Base-by-base conservation (phyloP, 2,329 filamentous ascomycete genomes). In the Talaromyces rugulosus region DNA sequence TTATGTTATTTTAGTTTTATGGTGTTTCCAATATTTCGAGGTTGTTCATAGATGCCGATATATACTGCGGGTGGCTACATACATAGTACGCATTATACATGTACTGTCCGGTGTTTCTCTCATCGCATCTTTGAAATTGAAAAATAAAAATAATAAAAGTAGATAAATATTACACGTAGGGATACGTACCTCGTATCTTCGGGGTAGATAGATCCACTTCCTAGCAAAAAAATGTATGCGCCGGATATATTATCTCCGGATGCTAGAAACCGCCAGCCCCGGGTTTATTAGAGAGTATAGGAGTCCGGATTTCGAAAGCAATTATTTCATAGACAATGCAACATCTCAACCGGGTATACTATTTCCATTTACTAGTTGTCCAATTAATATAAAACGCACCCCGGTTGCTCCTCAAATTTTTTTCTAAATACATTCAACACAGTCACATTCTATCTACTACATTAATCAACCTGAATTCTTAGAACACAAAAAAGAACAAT, bases 181-280 rank as follows among this genome's bases (percentile, higher is more conserved):
- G 23, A 23, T 23, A 23, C 23, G 23, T 23, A 23, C 23, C 23
- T 23, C 23, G 23, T 23, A 23, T 23, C 23, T 23, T 23, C 23
- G 23, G 23, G 33, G 8, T 8, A 14, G 8, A 30, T 42, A 56
- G 40, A 44, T 16, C 58, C 55, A 52, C 23, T n/a, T 23, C 5
- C 14, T 4, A 23, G 23, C 9, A 52, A 28, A 5, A 52, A 42
- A 47, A 42, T 5, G 7, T n/a, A 47, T 47, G 52, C 14, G 16
- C 18, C 58, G 62, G 62, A 61, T 31, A 63, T 63, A 63, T 16
- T 63, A 63, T 58, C 50, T 58, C 62, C 62, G 62, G 23, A 36
- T 7, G 36, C 61, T 54, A 53, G 23, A 9, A 28, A 36, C 27
- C 12, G 9, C 12, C 23, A 11, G 3, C 18, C 11, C 52, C 52